Evolutionary conservation across 441 rosid species (phyloP), one percentile per base, ranked within the genome.

Genomic region (Mallotus repandus): DNA sequence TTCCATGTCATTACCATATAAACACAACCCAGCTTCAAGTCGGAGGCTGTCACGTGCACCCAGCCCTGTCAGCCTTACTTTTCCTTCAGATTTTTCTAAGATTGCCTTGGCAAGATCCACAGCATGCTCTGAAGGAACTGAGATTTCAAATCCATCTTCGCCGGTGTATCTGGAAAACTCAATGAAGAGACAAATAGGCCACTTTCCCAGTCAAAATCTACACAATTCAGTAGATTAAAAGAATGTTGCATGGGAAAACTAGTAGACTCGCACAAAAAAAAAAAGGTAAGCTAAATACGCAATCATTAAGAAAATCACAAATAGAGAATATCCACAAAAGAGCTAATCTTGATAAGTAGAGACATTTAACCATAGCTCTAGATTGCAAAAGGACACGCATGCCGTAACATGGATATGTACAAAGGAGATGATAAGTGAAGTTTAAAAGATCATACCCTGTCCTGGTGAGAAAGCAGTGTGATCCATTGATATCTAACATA

Each of bases 111-210:
- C 97, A 35, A 93, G 86, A 80, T 96, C 97, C 71, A 90, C 89
- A 3, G 92, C 96, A 32, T 88, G 29, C 81, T 96, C 97, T 7
- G 94, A 88, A 69, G 98, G 98, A 68, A 91, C 97, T 0, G 97
- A 96, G 75, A 96, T 96, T 86, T 96, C 99, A 80, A 96, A 96
- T 19, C 99, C 99, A 72, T 96, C 99, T 85, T 96, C 99, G 56
- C 98, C 97, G 2, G 96, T 90, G 81, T 93, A 96, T 82, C 98
- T 93, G 83, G 76, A 78, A 63, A 77, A 60, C 48, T 48, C 65
- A 55, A 19, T 49, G 53, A 65, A 67, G 53, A 54, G 69, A 53
- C 5, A n/a, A 66, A 58, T 45, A 75, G 62, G 66, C 41, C 73
- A 69, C 49, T 46, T 45, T 70, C 55, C 56, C 16, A 21, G 55